Evolutionary conservation across 148 eudicot species (phyloP), one percentile per base, ranked within the genome.

Genomic region (Talinum fruticosum): DNA sequence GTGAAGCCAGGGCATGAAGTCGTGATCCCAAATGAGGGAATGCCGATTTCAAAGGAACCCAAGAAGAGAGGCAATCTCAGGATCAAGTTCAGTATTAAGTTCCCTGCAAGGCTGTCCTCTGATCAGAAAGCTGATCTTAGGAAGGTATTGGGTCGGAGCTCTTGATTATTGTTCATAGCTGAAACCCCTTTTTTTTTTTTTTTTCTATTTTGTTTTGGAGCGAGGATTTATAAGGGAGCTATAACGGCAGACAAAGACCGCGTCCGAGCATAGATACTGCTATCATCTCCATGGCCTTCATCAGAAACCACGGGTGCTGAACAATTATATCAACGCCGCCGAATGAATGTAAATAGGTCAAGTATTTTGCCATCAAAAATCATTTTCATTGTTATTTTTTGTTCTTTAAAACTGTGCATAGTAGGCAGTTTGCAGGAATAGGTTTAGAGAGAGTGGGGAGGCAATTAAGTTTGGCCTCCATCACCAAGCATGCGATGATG

Each of bases 11-110:
- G 91, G 5, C 84, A 86, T 54, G 93, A 88, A 75, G 78, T 80
- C 36, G 89, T 84, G 77, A 78, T 92, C 74, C 73, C 78, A 30
- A 77, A 85, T 28, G 97, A 92, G 75, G 97, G 97, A 49, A 92
- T 92, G 95, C 95, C 97, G 0, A 84, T 92, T 32, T 89, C 97
- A 0, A 92, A 89, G 77, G 95, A 90, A 37, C 93, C 93, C 23
- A 86, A 87, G 44, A 89, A 85, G 81, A 89, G 78, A 78, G 97
- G 97, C 5, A 86, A 87, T 74, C 71, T 90, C 79, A 84, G 89
- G 82, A 88, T 92, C 79, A 88, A 84, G 81, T 88, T 89, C 57
- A 90, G 87, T 76, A 75, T 93, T 47, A 87, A 87, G 77, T 91
- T 93, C 66, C 98, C 97, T 0, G 77, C 88, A 3, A 82, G 90